Conservation (phyloP, 768 basidiomycete species). For the Hygrocybe punicea region DNA sequence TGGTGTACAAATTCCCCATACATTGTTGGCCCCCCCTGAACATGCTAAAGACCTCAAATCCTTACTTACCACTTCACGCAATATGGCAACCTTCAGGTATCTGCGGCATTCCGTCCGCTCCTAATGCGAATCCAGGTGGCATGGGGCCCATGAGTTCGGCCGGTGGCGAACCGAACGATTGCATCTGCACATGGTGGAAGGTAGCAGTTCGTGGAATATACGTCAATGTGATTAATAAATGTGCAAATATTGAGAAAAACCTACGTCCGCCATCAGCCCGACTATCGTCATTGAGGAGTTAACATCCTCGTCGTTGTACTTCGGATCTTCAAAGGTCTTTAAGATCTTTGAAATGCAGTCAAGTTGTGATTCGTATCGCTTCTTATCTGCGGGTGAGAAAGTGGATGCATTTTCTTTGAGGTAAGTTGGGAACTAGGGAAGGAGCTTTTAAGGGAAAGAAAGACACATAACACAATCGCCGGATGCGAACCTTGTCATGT, state of each 20-base stretch:
- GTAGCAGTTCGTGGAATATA: too few relatives aligned
- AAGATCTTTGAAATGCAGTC: background rate
- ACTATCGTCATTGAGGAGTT: too few relatives aligned
- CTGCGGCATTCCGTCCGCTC: slow-evolving; percentile 44
- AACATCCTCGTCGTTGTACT: too few relatives aligned
- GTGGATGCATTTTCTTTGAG: slow-evolving; percentile 50
- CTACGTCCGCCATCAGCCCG: too few relatives aligned
- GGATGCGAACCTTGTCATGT: slow-evolving; percentile 52
- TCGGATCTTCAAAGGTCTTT: too few relatives aligned
- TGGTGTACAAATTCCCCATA: too few relatives aligned
- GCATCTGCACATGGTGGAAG: slow-evolving; percentile 51
- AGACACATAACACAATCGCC: background rate
- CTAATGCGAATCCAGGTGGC: slow-evolving; percentile 63
- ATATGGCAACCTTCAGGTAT: slow-evolving; percentile 27
- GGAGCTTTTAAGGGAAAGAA: background rate
- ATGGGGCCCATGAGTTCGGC: slow-evolving; percentile 79
- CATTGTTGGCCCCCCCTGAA: too few relatives aligned
- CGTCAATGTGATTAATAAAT: too few relatives aligned
- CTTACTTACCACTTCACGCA: slow-evolving; percentile 14
- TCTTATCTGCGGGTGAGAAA: background rate
- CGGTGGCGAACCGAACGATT: slow-evolving; percentile 74
- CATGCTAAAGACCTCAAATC: too few relatives aligned
- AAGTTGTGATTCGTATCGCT: background rate
- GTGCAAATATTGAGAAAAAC: too few relatives aligned
- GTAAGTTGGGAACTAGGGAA: slow-evolving; percentile 70